Percentiles rank a stretch among this genome's conserved stretches.
phyloP scores from a whole-genome alignment of 176 grass and related monocot genomes.

The Oryza officinalis region DNA sequence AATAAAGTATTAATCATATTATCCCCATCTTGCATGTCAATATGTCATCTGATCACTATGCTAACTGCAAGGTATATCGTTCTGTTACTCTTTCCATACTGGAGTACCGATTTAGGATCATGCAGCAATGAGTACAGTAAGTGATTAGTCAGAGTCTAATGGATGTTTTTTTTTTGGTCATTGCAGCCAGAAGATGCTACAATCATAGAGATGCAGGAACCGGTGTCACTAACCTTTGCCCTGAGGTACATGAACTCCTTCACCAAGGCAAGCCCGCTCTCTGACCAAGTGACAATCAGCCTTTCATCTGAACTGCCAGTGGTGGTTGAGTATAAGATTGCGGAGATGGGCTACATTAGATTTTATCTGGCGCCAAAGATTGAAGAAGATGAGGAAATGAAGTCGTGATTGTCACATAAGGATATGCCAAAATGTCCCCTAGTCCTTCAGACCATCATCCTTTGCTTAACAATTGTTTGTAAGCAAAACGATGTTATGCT shows the following conservation, averaged over 20 bases:
- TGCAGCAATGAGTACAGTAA: too few relatives aligned
- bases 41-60: not conserved
- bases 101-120: not conserved
- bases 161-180: not conserved
- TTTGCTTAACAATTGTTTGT: conserved; percentile 10
- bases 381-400: conserved; percentile 92
- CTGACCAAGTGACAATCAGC: conserved; percentile 73
- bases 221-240: conserved; percentile 85
- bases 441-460: not conserved
- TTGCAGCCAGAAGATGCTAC: conserved; percentile 79
- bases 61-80: not conserved
- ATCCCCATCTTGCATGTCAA: not conserved
- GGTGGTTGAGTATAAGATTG: conserved; percentile 94
- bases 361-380: conserved; percentile 92
- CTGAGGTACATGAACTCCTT: conserved; percentile 97
- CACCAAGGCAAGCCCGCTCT: conserved; percentile 81
- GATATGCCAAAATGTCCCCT: not conserved
- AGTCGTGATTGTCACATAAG: conserved; percentile 35
- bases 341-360: conserved; percentile 86
- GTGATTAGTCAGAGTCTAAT: not conserved
- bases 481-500: conserved; percentile 21
- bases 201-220: conserved; percentile 88
- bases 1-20: not conserved
- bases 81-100: not conserved
- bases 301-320: conserved; percentile 85